These are phyloP conservation scores for Hysterium pulicare DNA, from an alignment of 2,329 filamentous ascomycete genomes.

Conservation along the genomic window DNA sequence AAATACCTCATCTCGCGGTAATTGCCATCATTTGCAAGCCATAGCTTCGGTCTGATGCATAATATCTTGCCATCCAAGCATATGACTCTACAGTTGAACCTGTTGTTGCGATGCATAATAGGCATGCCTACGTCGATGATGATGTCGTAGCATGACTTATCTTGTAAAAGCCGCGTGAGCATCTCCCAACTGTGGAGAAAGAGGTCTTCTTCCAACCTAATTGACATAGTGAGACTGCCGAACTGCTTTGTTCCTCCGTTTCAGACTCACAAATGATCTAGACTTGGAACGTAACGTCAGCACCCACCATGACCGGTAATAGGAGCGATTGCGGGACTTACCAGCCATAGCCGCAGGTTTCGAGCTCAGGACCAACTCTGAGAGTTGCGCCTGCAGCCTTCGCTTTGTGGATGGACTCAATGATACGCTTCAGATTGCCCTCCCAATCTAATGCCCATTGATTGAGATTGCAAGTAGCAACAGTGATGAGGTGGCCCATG, in stretches of 20 bases:
- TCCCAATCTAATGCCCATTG: constrained; percentile 52
- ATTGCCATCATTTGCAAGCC: constrained; percentile 67
- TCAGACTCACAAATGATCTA: constrained; percentile 68
- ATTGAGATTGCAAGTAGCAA: constrained; percentile 8
- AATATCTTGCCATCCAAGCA: constrained; percentile 65
- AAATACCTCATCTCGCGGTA: constrained; percentile 42
- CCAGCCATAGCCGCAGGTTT: constrained; percentile 41
- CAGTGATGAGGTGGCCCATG: constrained; percentile 11
- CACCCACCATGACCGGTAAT: background rate
- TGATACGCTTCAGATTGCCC: constrained; percentile 60
- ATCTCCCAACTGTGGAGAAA: constrained; percentile 52
- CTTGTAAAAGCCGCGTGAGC: constrained; percentile 57
- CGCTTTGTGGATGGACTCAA: constrained; percentile 57
- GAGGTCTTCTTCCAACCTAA: constrained; percentile 41
- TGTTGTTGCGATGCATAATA: constrained; percentile 58
- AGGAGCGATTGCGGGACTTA: background rate
- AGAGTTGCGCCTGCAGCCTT: constrained; percentile 59
- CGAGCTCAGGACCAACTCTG: constrained; percentile 48
- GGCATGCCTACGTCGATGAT: constrained; percentile 51
- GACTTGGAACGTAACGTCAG: constrained; percentile 23
- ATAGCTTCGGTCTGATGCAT: constrained; percentile 69
- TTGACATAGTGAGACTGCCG: no score
- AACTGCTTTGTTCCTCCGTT: no score
- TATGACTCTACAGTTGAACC: constrained; percentile 64
- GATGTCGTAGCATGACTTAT: constrained; percentile 62